A percentile compares a stretch with the other conserved stretches of the same genome.
Conservation (phyloP, 2,329 filamentous ascomycete species). For the Taxawa tesnikishii region DNA sequence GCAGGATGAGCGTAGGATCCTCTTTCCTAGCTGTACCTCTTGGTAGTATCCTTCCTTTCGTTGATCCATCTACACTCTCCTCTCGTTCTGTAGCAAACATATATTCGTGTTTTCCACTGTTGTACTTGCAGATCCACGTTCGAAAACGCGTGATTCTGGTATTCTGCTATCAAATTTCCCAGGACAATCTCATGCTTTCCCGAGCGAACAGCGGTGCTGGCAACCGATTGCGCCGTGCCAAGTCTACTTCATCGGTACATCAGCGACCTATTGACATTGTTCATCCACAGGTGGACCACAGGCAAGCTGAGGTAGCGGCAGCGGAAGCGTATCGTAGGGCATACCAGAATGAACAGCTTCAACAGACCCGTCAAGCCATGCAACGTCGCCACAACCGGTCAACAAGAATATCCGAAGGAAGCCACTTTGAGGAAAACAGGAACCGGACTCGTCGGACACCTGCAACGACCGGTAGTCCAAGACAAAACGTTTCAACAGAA, state of each 20-base stretch:
- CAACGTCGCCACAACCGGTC: not conserved
- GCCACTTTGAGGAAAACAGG: slow-evolving; percentile 20
- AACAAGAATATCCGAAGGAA: slow-evolving; percentile 17
- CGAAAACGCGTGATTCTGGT: no score
- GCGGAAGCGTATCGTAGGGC: slow-evolving; percentile 46
- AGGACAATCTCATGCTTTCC: slow-evolving; percentile 21
- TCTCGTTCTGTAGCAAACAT: no score
- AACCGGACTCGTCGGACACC: slow-evolving; percentile 2
- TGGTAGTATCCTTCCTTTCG: no score
- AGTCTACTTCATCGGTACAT: slow-evolving; percentile 17
- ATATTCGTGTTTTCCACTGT: no score
- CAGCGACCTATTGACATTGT: slow-evolving; percentile 33
- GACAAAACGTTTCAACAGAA: slow-evolving; percentile 1
- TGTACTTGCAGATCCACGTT: no score
- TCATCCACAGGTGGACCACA: slow-evolving; percentile 24
- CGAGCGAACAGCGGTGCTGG: slow-evolving; percentile 18
- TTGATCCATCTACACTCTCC: no score
- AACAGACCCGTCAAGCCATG: not conserved
- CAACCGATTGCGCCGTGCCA: slow-evolving; percentile 18
- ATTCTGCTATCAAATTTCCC: no score
- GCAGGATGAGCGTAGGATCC: no score
- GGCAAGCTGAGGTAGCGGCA: slow-evolving; percentile 51
- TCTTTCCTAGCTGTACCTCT: no score
- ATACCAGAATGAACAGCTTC: slow-evolving; percentile 25
- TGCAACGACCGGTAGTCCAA: not conserved